Evolutionary conservation across 1,139 yeast species (phyloP).

Genomic region (Yamadazyma jaroonii): DNA sequence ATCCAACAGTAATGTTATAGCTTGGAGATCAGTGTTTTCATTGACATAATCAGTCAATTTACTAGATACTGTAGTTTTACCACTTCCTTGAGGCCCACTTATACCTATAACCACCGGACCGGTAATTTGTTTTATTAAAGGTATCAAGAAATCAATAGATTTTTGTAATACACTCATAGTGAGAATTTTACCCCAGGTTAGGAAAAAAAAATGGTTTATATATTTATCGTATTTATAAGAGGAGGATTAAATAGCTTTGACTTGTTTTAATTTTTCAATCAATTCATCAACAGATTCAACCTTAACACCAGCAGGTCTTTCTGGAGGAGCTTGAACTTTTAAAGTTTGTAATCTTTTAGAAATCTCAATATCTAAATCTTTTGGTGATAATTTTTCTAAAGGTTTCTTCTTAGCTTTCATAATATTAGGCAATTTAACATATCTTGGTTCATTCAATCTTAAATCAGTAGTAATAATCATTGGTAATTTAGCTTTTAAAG

Average conservation of each 20-base stretch:
- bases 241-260: slow-evolving; percentile 44
- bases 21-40: slow-evolving; percentile 33
- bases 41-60: slow-evolving; percentile 38
- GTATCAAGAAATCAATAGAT: not conserved
- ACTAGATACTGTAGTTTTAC: slow-evolving; percentile 69
- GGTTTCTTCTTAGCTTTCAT: slow-evolving; percentile 99
- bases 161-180: slow-evolving; percentile 1
- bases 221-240: too few species aligned
- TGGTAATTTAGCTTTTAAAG: slow-evolving; percentile 76
- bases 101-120: slow-evolving; percentile 63
- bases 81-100: slow-evolving; percentile 93
- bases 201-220: not conserved
- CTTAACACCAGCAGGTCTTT: slow-evolving; percentile 76
- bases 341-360: slow-evolving; percentile 64
- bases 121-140: not conserved
- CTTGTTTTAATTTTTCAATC: slow-evolving; percentile 71
- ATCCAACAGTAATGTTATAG: slow-evolving; percentile 70
- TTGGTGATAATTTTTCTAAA: slow-evolving; percentile 62
- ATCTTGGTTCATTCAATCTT: slow-evolving; percentile 91
- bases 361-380: slow-evolving; percentile 70
- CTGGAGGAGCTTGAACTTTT: slow-evolving; percentile 82
- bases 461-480: slow-evolving; percentile 87
- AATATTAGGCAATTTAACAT: slow-evolving; percentile 88
- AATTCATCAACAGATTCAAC: slow-evolving; percentile 82
- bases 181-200: not conserved